Base-by-base conservation (phyloP, 371 early-diverging fungal species). In the Mucor saturninus region DNA sequence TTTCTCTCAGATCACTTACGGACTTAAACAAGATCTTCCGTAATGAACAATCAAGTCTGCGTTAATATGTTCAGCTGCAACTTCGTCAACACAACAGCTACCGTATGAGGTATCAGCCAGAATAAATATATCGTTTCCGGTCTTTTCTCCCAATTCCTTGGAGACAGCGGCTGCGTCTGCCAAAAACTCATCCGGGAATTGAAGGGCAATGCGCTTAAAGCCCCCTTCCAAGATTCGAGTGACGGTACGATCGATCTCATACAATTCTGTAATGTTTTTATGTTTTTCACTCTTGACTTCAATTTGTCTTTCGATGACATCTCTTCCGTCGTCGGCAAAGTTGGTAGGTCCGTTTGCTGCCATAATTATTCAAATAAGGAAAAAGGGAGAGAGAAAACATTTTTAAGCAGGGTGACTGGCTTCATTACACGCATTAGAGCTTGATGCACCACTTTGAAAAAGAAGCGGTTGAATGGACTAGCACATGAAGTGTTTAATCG, bases 51-150 rank as follows among this genome's bases (percentile, higher is more conserved):
- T 85, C 21, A 91, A 65, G 56, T 96, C 93, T 4, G 95, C 89
- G 14, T 76, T 62, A 45, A 88, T 89, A 73, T 98, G 98, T 71
- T 91, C 86, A 11, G 96, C 97, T 26, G 98, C 97, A 1, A 98
- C 93, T 68, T 95, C 94, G 68, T 98, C 98, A 1, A 95, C 94
- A 75, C 98, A 98, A 73, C 98, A 98, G 72, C 96, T 95, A 55
- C 97, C 96, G 65, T 93, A 96, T 10, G 97, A 93, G 0, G 98
- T 96, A 68, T 98, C 98, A 7, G 94, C 98, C 35, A 98, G 74
- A 14, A 96, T 81, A 66, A 84, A 94, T 26, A 92, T 69, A 5
- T 78, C 65, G n/a, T 77, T 66, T 5, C 61, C 68, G 2, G 84
- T 83, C n/a, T 68, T 65, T 26, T 81, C 52, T 11, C 70, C 69